Evolutionary conservation across 768 basidiomycete species (phyloP), one percentile per base, ranked within the genome.

Genomic region (Tricholoma flavovirens): DNA sequence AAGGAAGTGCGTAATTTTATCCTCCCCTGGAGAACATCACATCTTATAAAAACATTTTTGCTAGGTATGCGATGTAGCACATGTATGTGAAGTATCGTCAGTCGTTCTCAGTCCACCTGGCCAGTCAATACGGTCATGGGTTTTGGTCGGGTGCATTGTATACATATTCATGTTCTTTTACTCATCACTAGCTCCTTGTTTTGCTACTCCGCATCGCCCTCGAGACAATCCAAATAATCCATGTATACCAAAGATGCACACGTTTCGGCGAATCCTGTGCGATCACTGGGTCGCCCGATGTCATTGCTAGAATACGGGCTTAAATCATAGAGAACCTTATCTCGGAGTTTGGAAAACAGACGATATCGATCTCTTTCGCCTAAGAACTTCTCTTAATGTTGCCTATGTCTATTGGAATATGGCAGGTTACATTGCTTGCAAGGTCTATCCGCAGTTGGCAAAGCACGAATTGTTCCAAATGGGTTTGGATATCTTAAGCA

Each of bases 1-100:
- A 73, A 88, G 96, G 84, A 98, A 98, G 95, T 98, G 68, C 15
- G 12, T 35, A 36, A 32, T 40, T 17, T 56, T 60, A 24, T 62
- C 53, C 42, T 26, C 42, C 17, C 19, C 8, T 26, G 11, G 21
- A 26, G 17, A 10, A 36, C 24, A 49, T 49, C 14, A 15, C 26
- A 45, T 46, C 60, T 63, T 54, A 58, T 61, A 36, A 49, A 36
- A 49, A 24, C 33, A 33, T 17, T 61, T 29, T 51, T 49, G 46
- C 32, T 51, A 77, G 76, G 66, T 75, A 77, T 69, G 77, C 83
- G 60, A 83, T 84, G 82, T 83, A 82, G 71, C 29, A 49, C n/a
- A 30, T 49, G 29, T 62, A 65, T 54, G 49, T 45, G 56, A 64
- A 57, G 55, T 32, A 43, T 54, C 21, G 53, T 38, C 53, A 54